Conservation (phyloP, 306 rosid species). For the Fragaria vesca region DNA sequence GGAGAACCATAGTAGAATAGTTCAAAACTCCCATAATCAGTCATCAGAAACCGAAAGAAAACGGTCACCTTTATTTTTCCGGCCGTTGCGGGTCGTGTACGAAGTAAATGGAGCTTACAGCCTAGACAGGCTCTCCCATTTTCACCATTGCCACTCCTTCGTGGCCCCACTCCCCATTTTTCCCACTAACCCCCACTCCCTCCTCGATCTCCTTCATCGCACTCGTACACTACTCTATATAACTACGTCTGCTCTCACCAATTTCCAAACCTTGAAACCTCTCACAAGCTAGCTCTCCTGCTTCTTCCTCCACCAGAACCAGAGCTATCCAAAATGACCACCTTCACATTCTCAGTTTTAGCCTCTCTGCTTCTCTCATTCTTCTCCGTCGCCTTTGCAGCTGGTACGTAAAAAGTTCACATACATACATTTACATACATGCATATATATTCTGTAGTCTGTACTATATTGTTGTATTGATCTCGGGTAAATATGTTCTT, state of each 20-base stretch:
- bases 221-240: conserved; percentile 30
- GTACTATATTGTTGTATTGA: background rate
- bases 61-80: conserved; percentile 24
- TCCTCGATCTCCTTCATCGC: background rate
- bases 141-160: background rate
- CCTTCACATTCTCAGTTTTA: conserved; percentile 7
- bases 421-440: background rate
- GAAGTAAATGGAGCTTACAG: background rate
- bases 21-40: background rate
- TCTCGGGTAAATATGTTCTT: background rate
- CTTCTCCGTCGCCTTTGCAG: conserved; percentile 30
- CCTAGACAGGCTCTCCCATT: background rate
- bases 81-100: background rate
- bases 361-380: conserved; percentile 21
- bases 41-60: conserved; percentile 20
- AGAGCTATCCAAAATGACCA: conserved; percentile 44
- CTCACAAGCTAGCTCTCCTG: conserved; percentile 13
- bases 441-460: background rate
- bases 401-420: conserved; percentile 26
- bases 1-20: conserved; percentile 8
- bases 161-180: conserved; percentile 11
- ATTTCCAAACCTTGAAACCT: background rate
- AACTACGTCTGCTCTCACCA: background rate
- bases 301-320: conserved; percentile 25
- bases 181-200: conserved; percentile 16